Evolutionary conservation across 2,329 filamentous ascomycete genomes (phyloP), one percentile per base, ranked within the genome.

Genomic region (Colletotrichum sp.): DNA sequence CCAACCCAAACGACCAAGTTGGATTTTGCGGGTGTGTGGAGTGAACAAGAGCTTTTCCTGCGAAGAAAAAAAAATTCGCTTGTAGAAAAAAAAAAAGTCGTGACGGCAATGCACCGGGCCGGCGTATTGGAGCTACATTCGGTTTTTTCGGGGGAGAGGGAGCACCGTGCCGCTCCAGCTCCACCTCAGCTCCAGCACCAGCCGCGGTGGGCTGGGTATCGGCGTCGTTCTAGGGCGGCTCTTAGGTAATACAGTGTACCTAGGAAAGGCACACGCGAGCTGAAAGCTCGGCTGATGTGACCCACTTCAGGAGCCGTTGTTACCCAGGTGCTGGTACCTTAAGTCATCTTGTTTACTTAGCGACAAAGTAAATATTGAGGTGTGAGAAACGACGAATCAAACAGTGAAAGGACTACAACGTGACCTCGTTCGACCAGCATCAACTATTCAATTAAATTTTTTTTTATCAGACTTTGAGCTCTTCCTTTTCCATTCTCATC

Each of bases 21-120:
- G 32, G 22, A 52, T 36, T 63, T 63, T 39, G 16, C 32, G 57
- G 26, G 63, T 18, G 39, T 68, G 71, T 52, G 48, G 71, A 65
- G 67, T 28, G 44, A 52, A 66, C 62, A 30, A 55, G 52, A 57
- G 63, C 28, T 63, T 68, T 57, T 36, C 59, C 22, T 64, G 59
- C 57, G 22, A 67, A 18, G 63, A 68, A 72, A 74, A 75, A 75
- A 68, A 72, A 39, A 72, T 73, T 75, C 18, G 57, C 57, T 48
- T 10, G 63, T 36, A 62, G 28, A 69, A 36, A 67, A 59, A 73
- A 69, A 73, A 72, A 73, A 69, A 44, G 44, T 73, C 44, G 73
- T 75, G 73, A 75, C 73, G 73, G 74, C 59, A 74, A 76, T 75
- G 70, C 71, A 73, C 74, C 74, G 74, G 74, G 64, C 74, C 74